Evolutionary conservation across 2,329 filamentous ascomycete species (phyloP).

Genomic region (Chrysosporium keratinophilum): DNA sequence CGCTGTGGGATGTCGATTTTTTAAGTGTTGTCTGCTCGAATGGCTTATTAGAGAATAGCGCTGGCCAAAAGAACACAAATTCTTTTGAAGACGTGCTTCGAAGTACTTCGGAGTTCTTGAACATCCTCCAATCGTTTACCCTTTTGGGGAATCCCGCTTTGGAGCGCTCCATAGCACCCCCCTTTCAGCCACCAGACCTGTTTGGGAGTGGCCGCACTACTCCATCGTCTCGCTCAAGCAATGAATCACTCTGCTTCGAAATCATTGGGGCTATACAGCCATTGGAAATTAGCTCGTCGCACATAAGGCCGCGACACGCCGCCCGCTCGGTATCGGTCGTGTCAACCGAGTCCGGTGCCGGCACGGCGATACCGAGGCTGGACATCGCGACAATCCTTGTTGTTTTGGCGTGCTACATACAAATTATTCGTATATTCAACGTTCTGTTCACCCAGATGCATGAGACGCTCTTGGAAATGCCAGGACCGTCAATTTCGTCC

Average conservation of each 20-base stretch:
- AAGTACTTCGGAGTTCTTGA: background rate
- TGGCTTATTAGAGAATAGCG: background rate
- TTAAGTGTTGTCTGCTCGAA: background rate
- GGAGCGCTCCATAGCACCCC: background rate
- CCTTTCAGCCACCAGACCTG: background rate
- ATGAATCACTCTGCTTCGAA: background rate
- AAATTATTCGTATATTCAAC: constrained; percentile 1
- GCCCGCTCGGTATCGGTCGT: background rate
- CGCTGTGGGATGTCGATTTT: background rate
- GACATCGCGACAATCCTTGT: constrained; percentile 1
- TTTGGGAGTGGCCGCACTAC: background rate
- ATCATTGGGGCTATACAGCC: background rate
- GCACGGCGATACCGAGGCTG: background rate
- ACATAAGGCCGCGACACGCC: background rate
- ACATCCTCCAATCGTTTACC: background rate
- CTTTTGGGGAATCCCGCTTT: background rate
- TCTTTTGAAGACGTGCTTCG: background rate
- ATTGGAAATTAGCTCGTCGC: background rate
- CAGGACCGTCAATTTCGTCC: background rate
- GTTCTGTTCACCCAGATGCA: background rate
- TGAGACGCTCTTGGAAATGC: background rate
- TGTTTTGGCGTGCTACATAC: background rate
- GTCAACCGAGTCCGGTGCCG: background rate
- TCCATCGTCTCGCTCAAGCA: background rate
- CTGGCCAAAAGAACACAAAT: background rate